phyloP scores from a whole-genome alignment of 805 yeast genomes.

The Candida methanosorbosa region DNA sequence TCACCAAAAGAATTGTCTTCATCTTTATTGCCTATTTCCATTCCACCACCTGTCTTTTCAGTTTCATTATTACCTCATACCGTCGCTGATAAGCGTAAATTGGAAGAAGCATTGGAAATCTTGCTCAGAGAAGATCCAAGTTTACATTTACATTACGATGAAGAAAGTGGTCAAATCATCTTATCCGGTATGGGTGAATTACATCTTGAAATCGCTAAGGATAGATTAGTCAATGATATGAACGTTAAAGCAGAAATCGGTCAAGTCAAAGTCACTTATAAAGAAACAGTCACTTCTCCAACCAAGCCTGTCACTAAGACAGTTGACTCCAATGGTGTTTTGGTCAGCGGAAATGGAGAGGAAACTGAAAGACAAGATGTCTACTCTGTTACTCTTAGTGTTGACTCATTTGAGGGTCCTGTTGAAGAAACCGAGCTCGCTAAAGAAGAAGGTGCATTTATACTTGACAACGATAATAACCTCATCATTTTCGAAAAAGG shows the following conservation, averaged over 20 bases:
- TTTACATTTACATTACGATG: constrained; percentile 58
- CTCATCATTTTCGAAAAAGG: constrained; percentile 27
- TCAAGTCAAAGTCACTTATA: constrained; percentile 81
- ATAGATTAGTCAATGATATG: constrained; percentile 71
- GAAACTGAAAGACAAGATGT: too few species aligned
- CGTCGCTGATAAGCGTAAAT: constrained; percentile 66
- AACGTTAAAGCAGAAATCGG: constrained; percentile 77
- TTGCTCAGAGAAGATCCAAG: constrained; percentile 90
- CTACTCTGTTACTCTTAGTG: constrained; percentile 16
- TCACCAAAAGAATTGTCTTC: constrained; percentile 32
- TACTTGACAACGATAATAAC: constrained; percentile 40
- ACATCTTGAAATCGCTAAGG: constrained; percentile 82
- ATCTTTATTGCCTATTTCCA: constrained; percentile 61
- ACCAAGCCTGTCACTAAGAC: constrained; percentile 15
- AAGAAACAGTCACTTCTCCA: constrained; percentile 45
- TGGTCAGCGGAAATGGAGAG: constrained; percentile 6
- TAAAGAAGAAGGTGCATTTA: constrained; percentile 31
- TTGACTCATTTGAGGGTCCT: constrained; percentile 25
- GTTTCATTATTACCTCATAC: constrained; percentile 77
- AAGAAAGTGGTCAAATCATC: constrained; percentile 83
- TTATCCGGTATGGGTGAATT: constrained; percentile 96
- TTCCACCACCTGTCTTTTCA: constrained; percentile 92
- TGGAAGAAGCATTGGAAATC: constrained; percentile 60
- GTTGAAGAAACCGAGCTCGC: constrained; percentile 19
- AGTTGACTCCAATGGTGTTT: neutral